Conservation (phyloP, 1,284 basidiomycete species). For the Marasmius oreades region DNA sequence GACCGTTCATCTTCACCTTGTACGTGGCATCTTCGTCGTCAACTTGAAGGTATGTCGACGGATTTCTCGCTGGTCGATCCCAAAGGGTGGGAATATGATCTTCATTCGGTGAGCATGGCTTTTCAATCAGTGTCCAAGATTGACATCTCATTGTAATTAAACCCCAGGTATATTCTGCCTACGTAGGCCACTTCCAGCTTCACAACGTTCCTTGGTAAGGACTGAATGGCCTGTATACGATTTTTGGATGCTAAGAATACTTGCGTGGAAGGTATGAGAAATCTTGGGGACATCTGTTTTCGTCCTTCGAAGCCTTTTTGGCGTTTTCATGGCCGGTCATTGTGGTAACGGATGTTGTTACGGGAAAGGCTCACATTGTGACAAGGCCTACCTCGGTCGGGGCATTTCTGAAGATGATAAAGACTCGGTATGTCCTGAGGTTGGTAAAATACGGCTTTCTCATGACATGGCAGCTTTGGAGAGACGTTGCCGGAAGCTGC, state of each 20-base stretch:
- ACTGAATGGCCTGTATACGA: slow-evolving; percentile 2
- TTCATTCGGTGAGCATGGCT: slow-evolving; percentile 63
- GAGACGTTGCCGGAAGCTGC: slow-evolving; percentile 68
- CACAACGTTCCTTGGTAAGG: slow-evolving; percentile 71
- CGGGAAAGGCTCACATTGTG: slow-evolving; percentile 76
- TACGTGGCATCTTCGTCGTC: neutral
- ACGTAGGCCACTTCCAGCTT: slow-evolving; percentile 79
- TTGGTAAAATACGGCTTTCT: too few species aligned
- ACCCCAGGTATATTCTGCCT: slow-evolving; percentile 73
- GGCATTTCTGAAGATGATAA: slow-evolving; percentile 77
- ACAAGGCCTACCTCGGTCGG: slow-evolving; percentile 68
- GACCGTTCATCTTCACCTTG: neutral
- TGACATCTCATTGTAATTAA: slow-evolving; percentile 5
- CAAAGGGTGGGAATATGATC: slow-evolving; percentile 77
- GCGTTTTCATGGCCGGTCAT: slow-evolving; percentile 85
- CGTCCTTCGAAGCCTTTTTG: slow-evolving; percentile 78
- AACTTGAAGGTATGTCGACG: slow-evolving; percentile 16
- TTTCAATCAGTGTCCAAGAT: slow-evolving; percentile 11
- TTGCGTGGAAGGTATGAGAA: slow-evolving; percentile 61
- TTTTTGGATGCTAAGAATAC: slow-evolving; percentile 13
- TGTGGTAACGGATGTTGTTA: slow-evolving; percentile 69
- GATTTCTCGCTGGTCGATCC: slow-evolving; percentile 75
- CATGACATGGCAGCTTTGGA: slow-evolving; percentile 49
- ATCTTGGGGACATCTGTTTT: slow-evolving; percentile 80
- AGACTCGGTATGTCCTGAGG: slow-evolving; percentile 56